These are phyloP conservation scores for Colletotrichum sp. DNA, from an alignment of 2,329 filamentous ascomycete species.

Conservation along the genomic window DNA sequence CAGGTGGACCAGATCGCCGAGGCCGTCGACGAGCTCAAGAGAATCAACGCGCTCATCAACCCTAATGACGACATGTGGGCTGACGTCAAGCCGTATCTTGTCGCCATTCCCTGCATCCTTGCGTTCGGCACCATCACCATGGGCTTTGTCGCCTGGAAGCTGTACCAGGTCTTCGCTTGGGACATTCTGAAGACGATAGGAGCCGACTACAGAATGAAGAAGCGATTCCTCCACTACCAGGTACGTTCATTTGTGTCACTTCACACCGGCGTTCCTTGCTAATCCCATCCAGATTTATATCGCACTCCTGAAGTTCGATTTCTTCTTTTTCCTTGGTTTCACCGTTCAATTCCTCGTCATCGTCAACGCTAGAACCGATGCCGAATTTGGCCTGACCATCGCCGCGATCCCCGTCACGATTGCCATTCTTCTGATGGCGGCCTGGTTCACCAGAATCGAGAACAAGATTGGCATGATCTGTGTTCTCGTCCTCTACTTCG, in stretches of 20 bases:
- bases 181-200: conserved; percentile 99
- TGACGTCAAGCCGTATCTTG: conserved; percentile 74
- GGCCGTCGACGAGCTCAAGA: conserved; percentile 65
- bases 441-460: conserved; percentile 84
- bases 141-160: conserved; percentile 84
- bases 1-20: conserved; percentile 89
- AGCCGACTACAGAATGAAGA: conserved; percentile 95
- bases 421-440: conserved; percentile 82
- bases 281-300: conserved; percentile 80
- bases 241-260: conserved; percentile 50
- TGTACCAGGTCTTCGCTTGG: conserved; percentile 99
- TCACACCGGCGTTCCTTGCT: not conserved
- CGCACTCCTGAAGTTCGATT: conserved; percentile 96
- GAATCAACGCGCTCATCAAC: conserved; percentile 35
- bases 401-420: conserved; percentile 93
- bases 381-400: conserved; percentile 86
- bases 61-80: conserved; percentile 63
- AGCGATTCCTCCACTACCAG: conserved; percentile 95
- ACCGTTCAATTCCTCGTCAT: conserved; percentile 98
- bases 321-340: conserved; percentile 99
- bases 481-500: conserved; percentile 86
- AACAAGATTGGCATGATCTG: conserved; percentile 77
- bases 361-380: conserved; percentile 70
- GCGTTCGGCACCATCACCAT: conserved; percentile 76
- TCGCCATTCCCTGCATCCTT: conserved; percentile 86